phyloP scores from a whole-genome alignment of 768 basidiomycete species.

The Russula dissimulans region DNA sequence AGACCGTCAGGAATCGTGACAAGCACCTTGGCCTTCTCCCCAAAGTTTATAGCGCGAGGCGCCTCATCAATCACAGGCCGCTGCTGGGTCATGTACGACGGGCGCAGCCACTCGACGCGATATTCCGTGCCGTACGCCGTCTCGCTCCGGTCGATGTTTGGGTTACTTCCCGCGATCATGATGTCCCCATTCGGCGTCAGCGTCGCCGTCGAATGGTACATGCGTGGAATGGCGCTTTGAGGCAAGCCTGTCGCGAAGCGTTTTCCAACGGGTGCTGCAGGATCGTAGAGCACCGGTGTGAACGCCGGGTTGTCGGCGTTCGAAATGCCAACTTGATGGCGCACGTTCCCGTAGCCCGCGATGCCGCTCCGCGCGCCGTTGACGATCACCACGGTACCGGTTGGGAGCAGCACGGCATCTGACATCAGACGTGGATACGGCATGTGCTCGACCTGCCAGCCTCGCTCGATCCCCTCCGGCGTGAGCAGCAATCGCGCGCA shows the following conservation, averaged over 20 bases:
- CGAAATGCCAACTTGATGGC: conserved; percentile 57
- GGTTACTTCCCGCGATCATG: conserved; percentile 79
- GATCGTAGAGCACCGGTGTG: conserved; percentile 63
- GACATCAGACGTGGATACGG: conserved; percentile 68
- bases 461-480: conserved; percentile 49
- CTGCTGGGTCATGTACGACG: conserved; percentile 62
- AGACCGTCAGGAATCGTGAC: conserved; percentile 35
- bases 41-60: conserved; percentile 36
- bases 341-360: conserved; percentile 71
- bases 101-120: conserved; percentile 76
- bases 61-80: conserved; percentile 39
- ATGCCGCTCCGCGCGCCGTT: conserved; percentile 71
- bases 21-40: conserved; percentile 37
- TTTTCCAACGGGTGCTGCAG: conserved; percentile 39
- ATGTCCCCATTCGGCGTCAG: conserved; percentile 61
- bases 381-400: conserved; percentile 61
- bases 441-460: conserved; percentile 73
- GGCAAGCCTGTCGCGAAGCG: conserved; percentile 55
- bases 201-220: conserved; percentile 82
- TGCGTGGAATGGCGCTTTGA: conserved; percentile 55
- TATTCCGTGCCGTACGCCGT: conserved; percentile 76
- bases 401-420: conserved; percentile 74
- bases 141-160: conserved; percentile 71
- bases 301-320: conserved; percentile 70
- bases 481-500: conserved; percentile 64